A percentile compares a stretch with the other conserved stretches of the same genome.
phyloP scores from a whole-genome alignment of 805 yeast species.

The Candida orba region DNA sequence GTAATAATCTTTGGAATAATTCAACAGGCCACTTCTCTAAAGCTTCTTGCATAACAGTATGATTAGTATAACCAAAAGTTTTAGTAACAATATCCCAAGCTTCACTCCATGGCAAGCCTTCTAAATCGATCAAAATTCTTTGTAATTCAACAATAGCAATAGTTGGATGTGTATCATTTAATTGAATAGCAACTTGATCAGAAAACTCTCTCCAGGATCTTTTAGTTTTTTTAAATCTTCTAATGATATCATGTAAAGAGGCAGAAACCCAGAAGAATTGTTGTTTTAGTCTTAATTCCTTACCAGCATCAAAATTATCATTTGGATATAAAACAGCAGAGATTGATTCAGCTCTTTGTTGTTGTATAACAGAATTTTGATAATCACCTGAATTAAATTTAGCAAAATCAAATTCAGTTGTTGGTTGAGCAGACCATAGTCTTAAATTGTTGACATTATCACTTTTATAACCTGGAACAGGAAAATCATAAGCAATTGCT shows the following conservation, averaged over 20 bases:
- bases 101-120: conserved; percentile 69
- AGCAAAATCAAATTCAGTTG: conserved; percentile 83
- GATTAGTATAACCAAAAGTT: conserved; percentile 90
- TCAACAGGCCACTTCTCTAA: conserved; percentile 94
- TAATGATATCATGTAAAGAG: conserved; percentile 80
- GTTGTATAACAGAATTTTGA: conserved; percentile 71
- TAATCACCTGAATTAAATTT: conserved; percentile 92
- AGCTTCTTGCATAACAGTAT: conserved; percentile 92
- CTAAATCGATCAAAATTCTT: conserved; percentile 78
- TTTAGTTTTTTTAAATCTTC: conserved; percentile 77
- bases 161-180: conserved; percentile 94
- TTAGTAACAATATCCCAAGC: conserved; percentile 81
- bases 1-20: conserved; percentile 67
- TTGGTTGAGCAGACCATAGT: conserved; percentile 85
- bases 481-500: conserved; percentile 88
- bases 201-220: conserved; percentile 79
- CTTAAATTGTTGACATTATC: conserved; percentile 81
- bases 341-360: conserved; percentile 85
- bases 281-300: conserved; percentile 87
- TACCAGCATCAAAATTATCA: conserved; percentile 87
- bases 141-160: conserved; percentile 85
- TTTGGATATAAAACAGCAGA: conserved; percentile 92
- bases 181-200: conserved; percentile 82
- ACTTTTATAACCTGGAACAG: conserved; percentile 86
- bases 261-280: conserved; percentile 98